phyloP scores from a whole-genome alignment of 441 rosid species.

The Bruguiera hainesii region DNA sequence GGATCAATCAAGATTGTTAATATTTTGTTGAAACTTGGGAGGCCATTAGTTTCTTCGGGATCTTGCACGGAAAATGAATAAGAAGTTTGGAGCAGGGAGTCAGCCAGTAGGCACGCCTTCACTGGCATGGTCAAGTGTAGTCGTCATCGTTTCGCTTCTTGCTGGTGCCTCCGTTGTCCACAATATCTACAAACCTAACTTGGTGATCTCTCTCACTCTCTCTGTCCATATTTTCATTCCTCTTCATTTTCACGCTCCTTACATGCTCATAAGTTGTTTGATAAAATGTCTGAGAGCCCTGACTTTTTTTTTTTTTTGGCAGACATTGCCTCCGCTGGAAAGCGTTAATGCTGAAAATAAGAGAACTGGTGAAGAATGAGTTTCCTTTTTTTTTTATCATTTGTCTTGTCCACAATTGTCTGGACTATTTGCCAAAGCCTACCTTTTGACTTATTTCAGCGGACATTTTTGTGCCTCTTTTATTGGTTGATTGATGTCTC shows the following conservation, averaged over 20 bases:
- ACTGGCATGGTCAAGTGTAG: conserved; percentile 42
- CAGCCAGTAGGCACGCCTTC: conserved; percentile 64
- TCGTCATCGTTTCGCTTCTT: conserved; percentile 54
- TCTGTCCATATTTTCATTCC: not conserved
- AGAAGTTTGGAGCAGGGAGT: conserved; percentile 41
- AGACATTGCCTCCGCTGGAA: conserved; percentile 47
- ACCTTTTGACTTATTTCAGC: too few species aligned
- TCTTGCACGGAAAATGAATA: conserved; percentile 28
- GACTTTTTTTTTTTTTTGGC: conserved; percentile 10
- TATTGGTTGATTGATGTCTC: too few species aligned
- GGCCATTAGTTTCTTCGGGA: too few species aligned
- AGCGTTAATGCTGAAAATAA: conserved; percentile 28
- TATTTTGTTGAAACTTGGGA: too few species aligned
- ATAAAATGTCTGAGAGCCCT: not conserved
- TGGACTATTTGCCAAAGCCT: too few species aligned
- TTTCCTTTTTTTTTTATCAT: not conserved
- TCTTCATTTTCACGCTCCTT: not conserved
- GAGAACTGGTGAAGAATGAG: not conserved
- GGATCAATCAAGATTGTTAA: too few species aligned
- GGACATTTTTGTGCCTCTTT: too few species aligned
- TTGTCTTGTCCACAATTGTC: too few species aligned
- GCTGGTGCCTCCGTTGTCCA: conserved; percentile 65
- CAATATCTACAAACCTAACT: conserved; percentile 57
- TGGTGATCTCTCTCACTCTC: conserved; percentile 26
- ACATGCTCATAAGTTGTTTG: not conserved